A percentile compares a stretch with the other conserved stretches of the same genome.
Evolutionary conservation across 2,329 filamentous ascomycete genomes (phyloP).

Genomic region (Clonostachys byssicola): DNA sequence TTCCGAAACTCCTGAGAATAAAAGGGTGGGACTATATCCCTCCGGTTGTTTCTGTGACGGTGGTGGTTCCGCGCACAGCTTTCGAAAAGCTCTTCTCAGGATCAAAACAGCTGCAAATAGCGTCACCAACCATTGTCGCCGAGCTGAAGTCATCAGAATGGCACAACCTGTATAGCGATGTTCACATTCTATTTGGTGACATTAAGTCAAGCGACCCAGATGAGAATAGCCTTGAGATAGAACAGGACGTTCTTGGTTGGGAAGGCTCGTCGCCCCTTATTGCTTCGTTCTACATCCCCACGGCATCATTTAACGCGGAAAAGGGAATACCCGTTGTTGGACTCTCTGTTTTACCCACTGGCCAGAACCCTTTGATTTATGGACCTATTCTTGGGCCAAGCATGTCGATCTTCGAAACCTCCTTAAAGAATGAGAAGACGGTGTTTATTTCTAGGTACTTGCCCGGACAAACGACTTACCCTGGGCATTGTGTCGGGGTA

Average conservation of each 20-base stretch:
- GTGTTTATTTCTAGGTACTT: conserved; percentile 30
- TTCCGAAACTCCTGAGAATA: conserved; percentile 17
- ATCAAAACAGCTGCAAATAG: conserved; percentile 5
- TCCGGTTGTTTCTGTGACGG: conserved; percentile 25
- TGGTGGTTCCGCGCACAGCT: conserved; percentile 22
- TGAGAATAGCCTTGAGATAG: conserved; percentile 22
- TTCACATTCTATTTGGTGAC: conserved; percentile 36
- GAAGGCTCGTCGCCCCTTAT: conserved; percentile 29
- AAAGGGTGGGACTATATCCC: conserved; percentile 30
- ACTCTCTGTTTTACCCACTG: conserved; percentile 19
- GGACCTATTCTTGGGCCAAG: conserved; percentile 12
- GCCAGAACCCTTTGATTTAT: conserved; percentile 15
- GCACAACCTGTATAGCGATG: conserved; percentile 28
- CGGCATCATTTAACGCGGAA: conserved; percentile 24
- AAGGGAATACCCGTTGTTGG: conserved; percentile 20
- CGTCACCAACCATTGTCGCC: conserved; percentile 20
- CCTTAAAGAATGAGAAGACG: conserved; percentile 14
- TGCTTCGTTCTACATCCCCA: conserved; percentile 33
- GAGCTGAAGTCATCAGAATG: conserved; percentile 18
- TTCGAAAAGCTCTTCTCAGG: conserved; percentile 19
- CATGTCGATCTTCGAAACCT: conserved; percentile 23
- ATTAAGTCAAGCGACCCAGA: conserved; percentile 18
- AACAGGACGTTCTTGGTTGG: conserved; percentile 28
- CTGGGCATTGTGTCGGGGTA: conserved; percentile 13
- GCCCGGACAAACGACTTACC: conserved; percentile 24